Conservation (phyloP, 768 basidiomycete species). For the Inosperma sp. region DNA sequence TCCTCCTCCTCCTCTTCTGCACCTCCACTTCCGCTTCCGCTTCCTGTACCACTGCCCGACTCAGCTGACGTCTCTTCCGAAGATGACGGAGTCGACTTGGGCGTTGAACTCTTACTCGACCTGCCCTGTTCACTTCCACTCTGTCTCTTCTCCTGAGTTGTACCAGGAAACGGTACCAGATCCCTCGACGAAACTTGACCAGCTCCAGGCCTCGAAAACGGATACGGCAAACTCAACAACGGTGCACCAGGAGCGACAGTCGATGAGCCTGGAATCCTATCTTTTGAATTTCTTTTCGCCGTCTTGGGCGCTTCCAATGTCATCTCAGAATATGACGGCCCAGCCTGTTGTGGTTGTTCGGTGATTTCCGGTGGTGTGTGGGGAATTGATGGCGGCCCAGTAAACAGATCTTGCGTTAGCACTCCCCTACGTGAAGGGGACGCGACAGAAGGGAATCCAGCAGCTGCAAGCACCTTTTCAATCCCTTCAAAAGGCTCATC, state of each 20-base stretch:
- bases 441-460: conserved; percentile 48
- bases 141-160: conserved; percentile 35
- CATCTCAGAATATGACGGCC: conserved; percentile 11
- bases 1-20: conserved; percentile 14
- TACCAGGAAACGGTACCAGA: conserved; percentile 71
- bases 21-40: conserved; percentile 11
- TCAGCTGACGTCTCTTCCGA: conserved; percentile 1
- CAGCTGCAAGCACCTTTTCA: conserved; percentile 54
- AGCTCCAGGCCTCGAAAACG: conserved; percentile 59
- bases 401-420: conserved; percentile 64
- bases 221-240: conserved; percentile 59
- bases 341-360: neutral
- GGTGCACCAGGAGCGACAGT: conserved; percentile 28
- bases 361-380: conserved; percentile 20
- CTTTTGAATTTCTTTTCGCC: conserved; percentile 44
- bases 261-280: conserved; percentile 33
- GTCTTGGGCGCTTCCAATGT: conserved; percentile 23
- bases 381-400: conserved; percentile 31
- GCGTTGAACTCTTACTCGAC: conserved; percentile 11
- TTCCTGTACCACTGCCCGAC: conserved; percentile 15
- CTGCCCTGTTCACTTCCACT: conserved; percentile 17
- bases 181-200: conserved; percentile 57
- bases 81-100: conserved; percentile 8
- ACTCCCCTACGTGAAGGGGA: conserved; percentile 52
- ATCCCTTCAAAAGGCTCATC: conserved; percentile 45